Evolutionary conservation across 306 rosid species (phyloP).

Genomic region (Morella rubra): DNA sequence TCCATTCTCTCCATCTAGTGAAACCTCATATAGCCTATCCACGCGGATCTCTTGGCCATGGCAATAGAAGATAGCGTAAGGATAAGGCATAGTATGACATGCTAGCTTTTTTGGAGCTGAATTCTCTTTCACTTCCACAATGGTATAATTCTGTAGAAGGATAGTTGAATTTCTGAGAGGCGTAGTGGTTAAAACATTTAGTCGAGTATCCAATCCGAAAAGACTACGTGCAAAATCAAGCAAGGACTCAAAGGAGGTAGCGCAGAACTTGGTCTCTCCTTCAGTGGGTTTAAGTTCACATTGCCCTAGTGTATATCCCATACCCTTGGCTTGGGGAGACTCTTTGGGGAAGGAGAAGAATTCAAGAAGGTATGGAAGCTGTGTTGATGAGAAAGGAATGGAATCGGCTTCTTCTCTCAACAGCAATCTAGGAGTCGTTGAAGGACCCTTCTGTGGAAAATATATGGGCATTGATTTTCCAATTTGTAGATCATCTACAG

Average conservation of each 20-base stretch:
- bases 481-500: not conserved
- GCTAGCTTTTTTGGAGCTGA: constrained; percentile 52
- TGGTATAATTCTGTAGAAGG: constrained; percentile 61
- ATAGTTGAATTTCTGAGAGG: constrained; percentile 34
- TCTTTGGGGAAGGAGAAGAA: constrained; percentile 51
- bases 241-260: constrained; percentile 61
- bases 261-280: constrained; percentile 70
- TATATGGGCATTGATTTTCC: constrained; percentile 58
- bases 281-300: constrained; percentile 51
- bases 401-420: constrained; percentile 56
- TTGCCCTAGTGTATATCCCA: constrained; percentile 51
- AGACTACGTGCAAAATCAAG: constrained; percentile 41
- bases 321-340: constrained; percentile 65
- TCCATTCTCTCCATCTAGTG: constrained; percentile 54
- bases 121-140: constrained; percentile 36
- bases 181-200: constrained; percentile 49
- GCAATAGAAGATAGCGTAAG: constrained; percentile 71
- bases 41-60: constrained; percentile 50
- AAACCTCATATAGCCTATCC: constrained; percentile 47
- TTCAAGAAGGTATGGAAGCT: constrained; percentile 46
- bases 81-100: constrained; percentile 77
- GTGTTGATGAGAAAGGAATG: constrained; percentile 57
- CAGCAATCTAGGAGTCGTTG: constrained; percentile 53
- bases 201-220: constrained; percentile 39
- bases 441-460: constrained; percentile 43